These are phyloP conservation scores for Coniferiporia sulphurascens DNA, from an alignment of 1,284 basidiomycete species.

Conservation along the genomic window DNA sequence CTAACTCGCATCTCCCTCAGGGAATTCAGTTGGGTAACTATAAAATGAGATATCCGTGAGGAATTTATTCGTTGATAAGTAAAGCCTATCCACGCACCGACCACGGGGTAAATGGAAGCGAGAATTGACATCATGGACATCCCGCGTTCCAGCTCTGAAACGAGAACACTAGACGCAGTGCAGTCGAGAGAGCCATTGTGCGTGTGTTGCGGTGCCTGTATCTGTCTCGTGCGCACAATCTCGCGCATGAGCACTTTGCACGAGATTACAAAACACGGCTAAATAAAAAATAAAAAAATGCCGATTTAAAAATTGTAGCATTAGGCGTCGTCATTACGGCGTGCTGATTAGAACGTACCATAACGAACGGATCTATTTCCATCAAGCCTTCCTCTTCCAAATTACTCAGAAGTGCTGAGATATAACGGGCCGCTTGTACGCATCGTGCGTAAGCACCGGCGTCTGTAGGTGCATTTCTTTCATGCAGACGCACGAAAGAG, in stretches of 20 bases:
- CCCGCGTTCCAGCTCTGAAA: constrained; percentile 4
- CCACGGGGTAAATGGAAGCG: constrained; percentile 6
- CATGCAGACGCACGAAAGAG: constrained; percentile 13
- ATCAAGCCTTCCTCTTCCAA: constrained; percentile 3
- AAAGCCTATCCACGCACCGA: constrained; percentile 1
- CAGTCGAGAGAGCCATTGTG: neutral
- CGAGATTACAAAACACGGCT: constrained; percentile 12
- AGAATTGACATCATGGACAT: constrained; percentile 7
- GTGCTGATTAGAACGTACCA: neutral
- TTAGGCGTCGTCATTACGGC: neutral
- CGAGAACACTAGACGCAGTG: neutral
- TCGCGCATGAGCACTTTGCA: constrained; percentile 16
- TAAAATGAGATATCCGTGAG: neutral
- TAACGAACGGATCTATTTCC: constrained; percentile 4
- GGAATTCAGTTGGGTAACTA: constrained; percentile 11
- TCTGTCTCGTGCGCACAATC: constrained; percentile 1
- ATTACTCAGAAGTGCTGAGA: constrained; percentile 8
- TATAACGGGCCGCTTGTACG: constrained; percentile 16
- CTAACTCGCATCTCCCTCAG: constrained; percentile 1
- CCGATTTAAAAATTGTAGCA: neutral
- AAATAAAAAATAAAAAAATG: neutral
- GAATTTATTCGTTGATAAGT: neutral
- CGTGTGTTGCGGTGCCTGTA: neutral
- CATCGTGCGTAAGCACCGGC: constrained; percentile 11
- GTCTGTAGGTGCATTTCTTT: constrained; percentile 8